Conservation (phyloP, 352 stramenopile species). For the Albugo laibachii region DNA sequence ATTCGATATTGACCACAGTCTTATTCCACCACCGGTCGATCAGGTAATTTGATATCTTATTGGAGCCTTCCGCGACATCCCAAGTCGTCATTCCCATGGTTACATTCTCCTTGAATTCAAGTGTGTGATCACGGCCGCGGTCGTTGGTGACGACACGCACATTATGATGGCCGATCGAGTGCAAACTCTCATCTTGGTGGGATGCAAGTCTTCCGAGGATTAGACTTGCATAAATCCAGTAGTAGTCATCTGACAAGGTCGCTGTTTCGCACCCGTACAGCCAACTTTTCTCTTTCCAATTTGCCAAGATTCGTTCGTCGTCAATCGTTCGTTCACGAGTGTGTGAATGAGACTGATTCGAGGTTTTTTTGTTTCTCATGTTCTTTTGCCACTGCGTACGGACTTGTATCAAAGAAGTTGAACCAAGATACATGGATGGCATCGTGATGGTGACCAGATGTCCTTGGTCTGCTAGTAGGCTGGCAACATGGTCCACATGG, state of each 20-base stretch:
- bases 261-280: constrained; percentile 81
- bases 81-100: background rate
- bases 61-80: constrained; percentile 5
- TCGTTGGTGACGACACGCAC: constrained; percentile 91
- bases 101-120: constrained; percentile 6
- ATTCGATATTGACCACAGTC: constrained; percentile 44
- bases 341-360: constrained; percentile 7
- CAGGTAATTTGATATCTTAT: constrained; percentile 40
- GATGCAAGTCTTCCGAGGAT: constrained; percentile 15
- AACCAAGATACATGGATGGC: constrained; percentile 26
- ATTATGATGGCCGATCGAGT: constrained; percentile 1
- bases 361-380: constrained; percentile 26
- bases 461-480: constrained; percentile 56
- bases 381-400: constrained; percentile 25
- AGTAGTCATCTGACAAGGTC: constrained; percentile 89
- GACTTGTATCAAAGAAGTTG: constrained; percentile 30
- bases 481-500: constrained; percentile 86
- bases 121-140: constrained; percentile 92
- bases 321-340: constrained; percentile 19
- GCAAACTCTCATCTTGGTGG: background rate
- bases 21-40: constrained; percentile 49
- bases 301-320: constrained; percentile 36
- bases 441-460: constrained; percentile 68
- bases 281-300: constrained; percentile 53
- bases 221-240: constrained; percentile 92